Percentiles rank a stretch among this genome's conserved stretches.
phyloP scores from a whole-genome alignment of 2,329 filamentous ascomycete genomes.

The Raffaelea albimanens region DNA sequence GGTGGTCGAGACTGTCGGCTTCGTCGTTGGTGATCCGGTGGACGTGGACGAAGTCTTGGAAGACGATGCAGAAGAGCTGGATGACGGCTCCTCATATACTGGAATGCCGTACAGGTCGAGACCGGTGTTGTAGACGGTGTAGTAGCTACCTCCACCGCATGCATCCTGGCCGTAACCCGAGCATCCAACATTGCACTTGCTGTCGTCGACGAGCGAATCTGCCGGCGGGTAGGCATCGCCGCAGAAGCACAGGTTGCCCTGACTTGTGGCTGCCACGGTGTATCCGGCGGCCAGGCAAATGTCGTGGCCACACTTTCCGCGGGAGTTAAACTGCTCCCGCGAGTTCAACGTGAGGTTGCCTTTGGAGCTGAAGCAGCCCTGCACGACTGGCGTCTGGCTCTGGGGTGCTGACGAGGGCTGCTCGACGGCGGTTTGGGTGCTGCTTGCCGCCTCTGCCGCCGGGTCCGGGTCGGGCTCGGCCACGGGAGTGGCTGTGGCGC shows the following conservation, averaged over 20 bases:
- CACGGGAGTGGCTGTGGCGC: too few species aligned
- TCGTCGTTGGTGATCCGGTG: background rate
- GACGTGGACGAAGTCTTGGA: constrained; percentile 1
- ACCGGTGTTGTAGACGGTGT: constrained; percentile 43
- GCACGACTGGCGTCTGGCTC: constrained; percentile 28
- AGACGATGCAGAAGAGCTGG: constrained; percentile 5
- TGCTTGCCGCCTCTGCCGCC: constrained; percentile 3
- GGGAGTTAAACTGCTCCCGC: constrained; percentile 23
- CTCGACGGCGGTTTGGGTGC: constrained; percentile 20
- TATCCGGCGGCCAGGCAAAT: constrained; percentile 33
- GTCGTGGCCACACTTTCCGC: constrained; percentile 30
- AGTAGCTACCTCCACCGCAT: constrained; percentile 51
- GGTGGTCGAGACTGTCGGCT: constrained; percentile 11
- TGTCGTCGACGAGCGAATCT: constrained; percentile 42
- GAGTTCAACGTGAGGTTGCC: constrained; percentile 26
- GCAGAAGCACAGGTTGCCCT: constrained; percentile 60
- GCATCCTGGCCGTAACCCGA: constrained; percentile 50
- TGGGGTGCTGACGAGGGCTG: constrained; percentile 26
- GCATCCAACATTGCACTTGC: constrained; percentile 57
- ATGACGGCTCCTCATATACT: constrained; percentile 16
- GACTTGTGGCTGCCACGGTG: constrained; percentile 53
- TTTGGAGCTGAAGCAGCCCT: constrained; percentile 40
- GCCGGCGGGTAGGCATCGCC: constrained; percentile 57
- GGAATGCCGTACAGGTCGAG: constrained; percentile 28
- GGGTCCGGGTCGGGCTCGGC: constrained; percentile 3